These are phyloP conservation scores for Cunninghamia lanceolata DNA, from an alignment of 75 land plant species.

Conservation along the genomic window DNA sequence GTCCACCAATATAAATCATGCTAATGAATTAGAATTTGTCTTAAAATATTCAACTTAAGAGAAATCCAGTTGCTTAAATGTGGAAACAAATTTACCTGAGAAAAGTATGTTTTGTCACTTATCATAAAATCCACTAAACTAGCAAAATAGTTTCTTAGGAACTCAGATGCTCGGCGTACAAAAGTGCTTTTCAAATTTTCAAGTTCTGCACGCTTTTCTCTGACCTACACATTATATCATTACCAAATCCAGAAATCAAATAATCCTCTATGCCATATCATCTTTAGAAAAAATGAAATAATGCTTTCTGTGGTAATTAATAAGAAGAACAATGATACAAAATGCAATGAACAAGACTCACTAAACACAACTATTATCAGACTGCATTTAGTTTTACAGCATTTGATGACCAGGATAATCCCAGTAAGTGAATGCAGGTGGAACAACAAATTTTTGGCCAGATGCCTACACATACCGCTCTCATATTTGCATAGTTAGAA, in stretches of 20 bases:
- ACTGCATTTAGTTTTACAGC: neutral
- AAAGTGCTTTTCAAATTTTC: constrained; percentile 81
- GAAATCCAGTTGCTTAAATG: neutral
- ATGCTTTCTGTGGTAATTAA: neutral
- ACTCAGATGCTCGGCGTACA: constrained; percentile 93
- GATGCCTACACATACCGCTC: constrained; percentile 59
- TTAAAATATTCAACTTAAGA: neutral
- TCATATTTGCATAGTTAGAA: constrained; percentile 81
- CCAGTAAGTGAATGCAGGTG: neutral
- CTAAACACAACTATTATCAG: neutral
- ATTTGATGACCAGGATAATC: neutral
- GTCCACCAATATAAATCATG: neutral
- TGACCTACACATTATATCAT: constrained; percentile 55
- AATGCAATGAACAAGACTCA: neutral
- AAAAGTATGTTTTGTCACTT: constrained; percentile 91
- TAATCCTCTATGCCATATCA: neutral
- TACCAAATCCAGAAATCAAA: constrained; percentile 7
- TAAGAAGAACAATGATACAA: neutral
- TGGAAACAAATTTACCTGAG: constrained; percentile 62
- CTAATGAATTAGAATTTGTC: neutral
- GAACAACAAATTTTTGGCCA: neutral
- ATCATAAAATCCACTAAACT: constrained; percentile 98
- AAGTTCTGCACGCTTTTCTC: constrained; percentile 90
- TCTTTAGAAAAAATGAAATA: neutral
- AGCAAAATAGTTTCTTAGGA: constrained; percentile 88